Percentiles rank a stretch among this genome's conserved stretches.
These are phyloP conservation scores for Sporisorium graminicola DNA, from an alignment of 1,284 basidiomycete genomes.

Conservation along the genomic window DNA sequence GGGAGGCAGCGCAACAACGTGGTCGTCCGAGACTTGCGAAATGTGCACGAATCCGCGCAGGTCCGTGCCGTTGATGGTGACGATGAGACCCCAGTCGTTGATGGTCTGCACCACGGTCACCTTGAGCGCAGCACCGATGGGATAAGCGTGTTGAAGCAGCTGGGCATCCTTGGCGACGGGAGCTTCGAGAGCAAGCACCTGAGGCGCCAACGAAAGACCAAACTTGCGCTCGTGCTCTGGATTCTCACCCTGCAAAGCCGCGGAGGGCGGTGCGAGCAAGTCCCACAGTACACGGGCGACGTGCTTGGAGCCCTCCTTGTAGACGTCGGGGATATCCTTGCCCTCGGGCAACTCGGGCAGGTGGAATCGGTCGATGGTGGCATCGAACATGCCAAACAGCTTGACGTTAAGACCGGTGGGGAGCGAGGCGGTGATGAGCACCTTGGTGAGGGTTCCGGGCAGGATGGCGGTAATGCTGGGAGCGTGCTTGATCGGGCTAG, in stretches of 20 bases:
- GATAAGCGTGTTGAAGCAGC: slow-evolving; percentile 54
- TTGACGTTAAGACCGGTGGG: slow-evolving; percentile 87
- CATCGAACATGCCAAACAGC: slow-evolving; percentile 92
- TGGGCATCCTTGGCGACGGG: slow-evolving; percentile 38
- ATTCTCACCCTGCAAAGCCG: slow-evolving; percentile 44
- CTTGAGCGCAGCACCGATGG: slow-evolving; percentile 59
- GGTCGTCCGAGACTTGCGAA: slow-evolving; percentile 92
- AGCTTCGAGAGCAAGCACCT: slow-evolving; percentile 55
- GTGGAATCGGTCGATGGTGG: slow-evolving; percentile 88
- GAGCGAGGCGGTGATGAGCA: slow-evolving; percentile 83
- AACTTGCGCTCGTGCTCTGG: slow-evolving; percentile 59
- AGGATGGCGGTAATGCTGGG: slow-evolving; percentile 81
- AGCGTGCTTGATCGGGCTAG: slow-evolving; percentile 35
- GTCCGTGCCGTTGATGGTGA: slow-evolving; percentile 49
- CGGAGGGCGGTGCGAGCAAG: slow-evolving; percentile 45
- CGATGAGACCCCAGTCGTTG: slow-evolving; percentile 64
- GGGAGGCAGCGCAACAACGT: slow-evolving; percentile 79
- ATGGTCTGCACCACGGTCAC: slow-evolving; percentile 56
- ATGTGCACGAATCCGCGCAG: slow-evolving; percentile 73
- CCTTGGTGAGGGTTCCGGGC: slow-evolving; percentile 87
- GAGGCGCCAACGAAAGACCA: slow-evolving; percentile 60
- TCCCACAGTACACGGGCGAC: slow-evolving; percentile 87
- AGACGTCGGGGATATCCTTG: slow-evolving; percentile 61
- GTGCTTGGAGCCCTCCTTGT: slow-evolving; percentile 78
- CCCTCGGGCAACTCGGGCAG: slow-evolving; percentile 71